Conservation (phyloP, 257 asterid species). For the Thymus quinquecostatus region DNA sequence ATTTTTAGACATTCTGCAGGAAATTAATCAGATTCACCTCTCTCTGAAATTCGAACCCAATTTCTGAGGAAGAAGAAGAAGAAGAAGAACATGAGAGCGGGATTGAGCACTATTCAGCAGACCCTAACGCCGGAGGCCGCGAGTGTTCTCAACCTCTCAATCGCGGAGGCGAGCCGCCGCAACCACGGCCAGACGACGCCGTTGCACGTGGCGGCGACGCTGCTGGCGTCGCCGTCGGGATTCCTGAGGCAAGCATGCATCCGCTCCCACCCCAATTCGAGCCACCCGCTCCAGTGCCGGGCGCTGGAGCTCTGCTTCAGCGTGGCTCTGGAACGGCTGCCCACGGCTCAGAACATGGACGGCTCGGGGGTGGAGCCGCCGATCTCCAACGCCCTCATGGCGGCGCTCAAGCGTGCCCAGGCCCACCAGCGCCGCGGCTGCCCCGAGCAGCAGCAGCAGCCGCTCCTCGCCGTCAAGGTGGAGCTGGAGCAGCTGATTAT, state of each 20-base stretch:
- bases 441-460: conserved; percentile 94
- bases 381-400: conserved; percentile 61
- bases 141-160: conserved; percentile 71
- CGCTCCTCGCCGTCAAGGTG: conserved; percentile 80
- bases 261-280: conserved; percentile 89
- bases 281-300: conserved; percentile 96
- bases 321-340: conserved; percentile 86
- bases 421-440: conserved; percentile 90
- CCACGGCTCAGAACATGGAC: conserved; percentile 59
- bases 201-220: conserved; percentile 94
- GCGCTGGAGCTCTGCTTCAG: conserved; percentile 90
- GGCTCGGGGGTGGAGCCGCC: conserved; percentile 69
- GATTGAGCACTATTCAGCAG: conserved; percentile 82
- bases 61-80: not conserved
- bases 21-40: not conserved
- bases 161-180: conserved; percentile 79
- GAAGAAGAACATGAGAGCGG: conserved; percentile 72
- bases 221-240: conserved; percentile 78
- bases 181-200: conserved; percentile 97
- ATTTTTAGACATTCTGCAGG: conserved; percentile 23
- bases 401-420: conserved; percentile 86
- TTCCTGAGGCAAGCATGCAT: conserved; percentile 81
- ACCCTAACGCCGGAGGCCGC: conserved; percentile 91
- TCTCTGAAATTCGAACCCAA: not conserved
- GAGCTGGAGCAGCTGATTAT: conserved; percentile 83